These are phyloP conservation scores for Dactylonectria macrodidyma DNA, from an alignment of 2,329 filamentous ascomycete species.

Conservation along the genomic window DNA sequence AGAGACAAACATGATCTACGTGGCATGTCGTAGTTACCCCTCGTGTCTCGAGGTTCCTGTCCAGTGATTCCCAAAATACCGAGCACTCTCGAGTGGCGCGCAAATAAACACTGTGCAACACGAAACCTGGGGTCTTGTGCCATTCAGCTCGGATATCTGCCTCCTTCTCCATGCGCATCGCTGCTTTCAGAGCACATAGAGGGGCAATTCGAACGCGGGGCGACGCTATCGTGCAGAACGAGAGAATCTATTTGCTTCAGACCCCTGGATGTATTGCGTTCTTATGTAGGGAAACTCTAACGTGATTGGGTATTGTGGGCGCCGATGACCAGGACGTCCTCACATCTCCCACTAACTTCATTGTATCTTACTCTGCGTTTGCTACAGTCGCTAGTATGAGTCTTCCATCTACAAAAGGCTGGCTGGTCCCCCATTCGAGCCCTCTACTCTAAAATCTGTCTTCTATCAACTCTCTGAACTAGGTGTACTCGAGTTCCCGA, in stretches of 20 bases:
- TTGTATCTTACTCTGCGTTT: neutral
- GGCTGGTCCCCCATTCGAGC: neutral
- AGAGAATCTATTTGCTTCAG: conserved; percentile 29
- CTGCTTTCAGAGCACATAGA: conserved; percentile 35
- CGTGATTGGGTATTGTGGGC: conserved; percentile 22
- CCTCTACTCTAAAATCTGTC: neutral
- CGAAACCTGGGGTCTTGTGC: conserved; percentile 4
- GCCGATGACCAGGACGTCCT: conserved; percentile 15
- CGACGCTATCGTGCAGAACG: conserved; percentile 16
- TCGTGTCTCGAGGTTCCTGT: neutral
- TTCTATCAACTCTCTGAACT: neutral
- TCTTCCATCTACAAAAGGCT: conserved; percentile 18
- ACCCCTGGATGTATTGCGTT: conserved; percentile 16
- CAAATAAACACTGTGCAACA: conserved; percentile 19
- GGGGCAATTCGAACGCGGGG: conserved; percentile 20
- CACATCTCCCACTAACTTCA: neutral
- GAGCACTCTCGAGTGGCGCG: neutral
- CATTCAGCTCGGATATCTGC: conserved; percentile 38
- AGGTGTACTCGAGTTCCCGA: neutral
- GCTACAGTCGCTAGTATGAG: neutral
- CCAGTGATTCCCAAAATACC: neutral
- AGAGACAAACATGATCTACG: neutral
- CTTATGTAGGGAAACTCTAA: conserved; percentile 2
- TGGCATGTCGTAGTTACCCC: neutral
- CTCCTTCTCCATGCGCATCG: conserved; percentile 36